Base-by-base conservation (phyloP, 73 alveolate genomes). In the Paramecium pentaurelia region DNA sequence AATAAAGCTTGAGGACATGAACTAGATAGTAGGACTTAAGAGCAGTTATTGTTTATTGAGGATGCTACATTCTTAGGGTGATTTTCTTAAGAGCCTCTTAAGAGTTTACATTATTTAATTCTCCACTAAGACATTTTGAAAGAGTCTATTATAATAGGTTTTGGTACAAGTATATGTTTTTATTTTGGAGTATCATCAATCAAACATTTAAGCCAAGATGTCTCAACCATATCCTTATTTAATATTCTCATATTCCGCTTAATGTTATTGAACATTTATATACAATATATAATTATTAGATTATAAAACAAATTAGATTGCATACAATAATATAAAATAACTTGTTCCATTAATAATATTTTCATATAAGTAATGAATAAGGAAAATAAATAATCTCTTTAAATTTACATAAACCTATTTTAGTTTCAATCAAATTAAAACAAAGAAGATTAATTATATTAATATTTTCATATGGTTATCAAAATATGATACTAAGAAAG, bases 201-300 rank as follows among this genome's bases (percentile, higher is more conserved):
- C 40, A 73, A 73, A 73, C 87, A 73, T 73, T 73, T 73, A 5
- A 73, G 87, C 87, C 87, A 73, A 37, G 87, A 34, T 12, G 87
- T 73, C 47, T 73, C 87, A 36, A 73, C 60, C 32, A 16, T 18
- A 73, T 73, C 87, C 60, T 73, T 73, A 73, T 73, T 73, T 12
- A 73, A 30, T 25, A 73, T 73, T 18, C 34, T 73, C 22, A 73
- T 20, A 36, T 40, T 73, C 34, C 87, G 8, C 16, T 11, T 73
- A 36, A 73, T 8, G 60, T 34, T 73, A 73, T 73, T 73, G 18
- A 73, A 73, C 87, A 73, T 73, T 64, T 3, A 64, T 64, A 64
- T 64, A 28, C 32, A 18, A 54, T 54, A 54, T 54, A 54, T 54
- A 54, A 16, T 54, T 18, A 54, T 54, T 54, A 20, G 32, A 54